Evolutionary conservation across 1,139 yeast species (phyloP), one percentile per base, ranked within the genome.

Genomic region (Suhomyces bribrorum): DNA sequence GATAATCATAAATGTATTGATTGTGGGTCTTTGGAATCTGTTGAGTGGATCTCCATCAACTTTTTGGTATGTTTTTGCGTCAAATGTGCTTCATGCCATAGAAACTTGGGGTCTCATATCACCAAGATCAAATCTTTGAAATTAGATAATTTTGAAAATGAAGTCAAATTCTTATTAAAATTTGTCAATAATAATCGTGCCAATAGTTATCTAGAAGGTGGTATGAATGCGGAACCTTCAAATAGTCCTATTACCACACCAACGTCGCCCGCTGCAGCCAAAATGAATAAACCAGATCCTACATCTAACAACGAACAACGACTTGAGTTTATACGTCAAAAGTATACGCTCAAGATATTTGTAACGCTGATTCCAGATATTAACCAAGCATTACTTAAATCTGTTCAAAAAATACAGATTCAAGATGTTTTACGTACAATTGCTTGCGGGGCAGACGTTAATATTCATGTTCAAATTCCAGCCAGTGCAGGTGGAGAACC

Each of bases 1-100:
- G 75, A 81, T 26, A 90, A 90, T 54, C 54, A 61, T 14, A 48
- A 53, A 7, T 90, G 97, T 61, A 86, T 88, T 8, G 97, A 90
- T 54, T 90, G 97, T 66, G 83, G 84, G 0, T 57, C 77, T 3
- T 52, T 64, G 0, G 79, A 75, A 7, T 64, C 75, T 23, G 95
- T 87, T 7, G 97, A 89, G 52, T 90, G 97, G 97, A 77, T 90
- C 5, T 86, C 96, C 0, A 70, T 88, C 46, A 90, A 86, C 53
- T 64, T 84, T 35, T 64, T 88, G 41, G 80, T 81, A 16, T 78
- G 85, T 8, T 69, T 90, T 29, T 90, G 97, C 60, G 82, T 88
- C 29, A 81, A 83, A 34, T 90, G 97, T 54, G 83, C 96, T 0
- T 75, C 81, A 2, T 68, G 75, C 31, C 83, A 78, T 49, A 54